Evolutionary conservation across 805 yeast genomes (phyloP).

Genomic region (Debaryomyces maramus): DNA sequence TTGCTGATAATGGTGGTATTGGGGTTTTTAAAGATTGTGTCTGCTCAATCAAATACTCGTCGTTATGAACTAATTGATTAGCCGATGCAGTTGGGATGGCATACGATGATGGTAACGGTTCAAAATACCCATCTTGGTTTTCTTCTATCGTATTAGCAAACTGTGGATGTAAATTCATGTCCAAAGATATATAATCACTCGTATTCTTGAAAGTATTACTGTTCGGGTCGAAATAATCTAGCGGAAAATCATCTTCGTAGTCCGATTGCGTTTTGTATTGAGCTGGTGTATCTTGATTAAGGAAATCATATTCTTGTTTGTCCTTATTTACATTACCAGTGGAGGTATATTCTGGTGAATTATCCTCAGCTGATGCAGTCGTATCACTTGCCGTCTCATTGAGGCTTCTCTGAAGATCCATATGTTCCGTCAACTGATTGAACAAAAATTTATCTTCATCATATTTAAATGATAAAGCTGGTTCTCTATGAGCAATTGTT

Average conservation of each 20-base stretch:
- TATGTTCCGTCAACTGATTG: slow-evolving; percentile 54
- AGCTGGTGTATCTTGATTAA: slow-evolving; percentile 21
- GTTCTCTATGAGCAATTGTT: slow-evolving; percentile 70
- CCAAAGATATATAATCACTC: slow-evolving; percentile 25
- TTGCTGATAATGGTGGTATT: slow-evolving; percentile 11
- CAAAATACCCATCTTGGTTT: slow-evolving; percentile 18
- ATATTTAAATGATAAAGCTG: slow-evolving; percentile 74
- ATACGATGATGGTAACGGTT: slow-evolving; percentile 12
- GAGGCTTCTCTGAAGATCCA: slow-evolving; percentile 8
- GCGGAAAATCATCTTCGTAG: slow-evolving; percentile 67
- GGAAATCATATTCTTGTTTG: slow-evolving; percentile 14
- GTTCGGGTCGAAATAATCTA: slow-evolving; percentile 58
- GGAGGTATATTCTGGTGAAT: slow-evolving; percentile 15
- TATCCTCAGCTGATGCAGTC: slow-evolving; percentile 5
- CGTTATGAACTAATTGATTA: slow-evolving; percentile 41
- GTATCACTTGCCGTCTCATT: slow-evolving; percentile 8
- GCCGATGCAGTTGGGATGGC: slow-evolving; percentile 16
- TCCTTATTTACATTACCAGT: not conserved
- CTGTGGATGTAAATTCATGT: slow-evolving; percentile 13
- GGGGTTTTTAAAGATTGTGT: slow-evolving; percentile 46
- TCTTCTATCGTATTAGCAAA: slow-evolving; percentile 15
- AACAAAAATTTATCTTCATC: slow-evolving; percentile 52
- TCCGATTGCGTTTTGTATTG: slow-evolving; percentile 25
- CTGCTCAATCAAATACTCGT: slow-evolving; percentile 52
- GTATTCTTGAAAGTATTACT: slow-evolving; percentile 8